Conservation (phyloP, 768 basidiomycete genomes). For the Boletus tomentosulus region DNA sequence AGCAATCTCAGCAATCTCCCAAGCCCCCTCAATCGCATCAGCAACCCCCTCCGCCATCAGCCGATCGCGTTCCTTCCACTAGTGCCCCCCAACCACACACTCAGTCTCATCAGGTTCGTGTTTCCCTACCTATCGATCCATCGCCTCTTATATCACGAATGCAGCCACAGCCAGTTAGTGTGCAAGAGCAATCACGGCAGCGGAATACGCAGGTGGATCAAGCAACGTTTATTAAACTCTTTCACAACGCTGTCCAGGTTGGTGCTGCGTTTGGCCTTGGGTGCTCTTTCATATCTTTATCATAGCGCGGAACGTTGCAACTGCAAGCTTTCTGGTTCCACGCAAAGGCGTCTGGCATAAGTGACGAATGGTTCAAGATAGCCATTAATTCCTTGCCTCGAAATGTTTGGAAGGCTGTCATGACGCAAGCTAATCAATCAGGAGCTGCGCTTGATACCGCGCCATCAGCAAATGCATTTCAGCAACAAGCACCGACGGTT, state of each 20-base stretch:
- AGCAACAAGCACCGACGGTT: neutral
- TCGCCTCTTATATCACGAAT: neutral
- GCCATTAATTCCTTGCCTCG: conserved; percentile 19
- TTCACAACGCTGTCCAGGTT: conserved; percentile 21
- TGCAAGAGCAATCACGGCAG: conserved; percentile 10
- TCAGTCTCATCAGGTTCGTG: conserved; percentile 2
- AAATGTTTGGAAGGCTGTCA: conserved; percentile 7
- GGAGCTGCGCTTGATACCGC: neutral
- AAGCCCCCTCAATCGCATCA: conserved; percentile 1
- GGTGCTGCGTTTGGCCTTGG: conserved; percentile 5
- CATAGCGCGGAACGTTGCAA: conserved; percentile 14
- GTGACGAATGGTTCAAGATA: conserved; percentile 17
- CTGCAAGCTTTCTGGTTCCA: conserved; percentile 11
- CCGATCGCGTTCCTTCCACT: neutral
- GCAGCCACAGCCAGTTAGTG: neutral
- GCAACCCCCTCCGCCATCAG: neutral
- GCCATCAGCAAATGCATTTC: neutral
- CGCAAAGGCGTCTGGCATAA: conserved; percentile 16
- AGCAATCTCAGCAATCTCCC: neutral
- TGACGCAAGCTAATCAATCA: conserved; percentile 4
- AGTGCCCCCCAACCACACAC: neutral
- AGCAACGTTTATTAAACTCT: conserved; percentile 18
- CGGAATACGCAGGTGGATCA: neutral
- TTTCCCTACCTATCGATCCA: neutral
- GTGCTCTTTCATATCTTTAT: neutral